A percentile compares a stretch with the other conserved stretches of the same genome.
These are phyloP conservation scores for Carpediemonas membranifera DNA, from an alignment of 78 protist species.

Conservation along the genomic window DNA sequence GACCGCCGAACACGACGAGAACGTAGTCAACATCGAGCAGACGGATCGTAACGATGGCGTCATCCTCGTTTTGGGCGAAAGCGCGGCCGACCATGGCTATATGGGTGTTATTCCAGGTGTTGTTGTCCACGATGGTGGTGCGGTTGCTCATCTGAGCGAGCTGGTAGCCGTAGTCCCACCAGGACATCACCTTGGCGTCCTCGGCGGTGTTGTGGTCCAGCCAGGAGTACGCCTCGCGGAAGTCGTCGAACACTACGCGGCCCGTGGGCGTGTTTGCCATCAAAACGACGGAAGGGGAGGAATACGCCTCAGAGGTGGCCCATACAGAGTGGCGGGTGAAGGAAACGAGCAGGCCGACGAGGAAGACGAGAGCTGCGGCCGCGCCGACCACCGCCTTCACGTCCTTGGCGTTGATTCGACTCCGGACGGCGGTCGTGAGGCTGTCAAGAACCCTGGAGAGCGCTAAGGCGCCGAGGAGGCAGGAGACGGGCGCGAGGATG, in stretches of 20 bases:
- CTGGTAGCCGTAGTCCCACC: conserved; percentile 99
- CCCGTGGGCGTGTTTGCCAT: conserved; percentile 54
- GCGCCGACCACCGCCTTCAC: too few species aligned
- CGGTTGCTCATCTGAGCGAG: conserved; percentile 88
- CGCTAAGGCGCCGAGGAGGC: conserved; percentile 75
- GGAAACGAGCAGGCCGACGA: conserved; percentile 41
- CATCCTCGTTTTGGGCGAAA: conserved; percentile 69
- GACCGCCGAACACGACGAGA: conserved; percentile 91
- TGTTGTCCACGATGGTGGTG: conserved; percentile 91
- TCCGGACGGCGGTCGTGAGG: too few species aligned
- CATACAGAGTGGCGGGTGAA: conserved; percentile 83
- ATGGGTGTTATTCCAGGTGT: conserved; percentile 98
- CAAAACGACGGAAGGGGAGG: conserved; percentile 90
- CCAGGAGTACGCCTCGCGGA: conserved; percentile 97
- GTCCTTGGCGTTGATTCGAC: too few species aligned
- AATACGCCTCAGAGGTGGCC: conserved; percentile 85
- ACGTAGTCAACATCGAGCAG: conserved; percentile 88
- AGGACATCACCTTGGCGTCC: conserved; percentile 61
- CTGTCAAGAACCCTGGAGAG: conserved; percentile 43
- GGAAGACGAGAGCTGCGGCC: too few species aligned
- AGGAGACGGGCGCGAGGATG: conserved; percentile 83
- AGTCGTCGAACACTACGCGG: conserved; percentile 84
- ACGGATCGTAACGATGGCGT: conserved; percentile 56
- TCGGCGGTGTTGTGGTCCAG: conserved; percentile 81
- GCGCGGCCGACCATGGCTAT: conserved; percentile 88